phyloP scores from a whole-genome alignment of 148 eudicot genomes.

The Simmondsia chinensis region DNA sequence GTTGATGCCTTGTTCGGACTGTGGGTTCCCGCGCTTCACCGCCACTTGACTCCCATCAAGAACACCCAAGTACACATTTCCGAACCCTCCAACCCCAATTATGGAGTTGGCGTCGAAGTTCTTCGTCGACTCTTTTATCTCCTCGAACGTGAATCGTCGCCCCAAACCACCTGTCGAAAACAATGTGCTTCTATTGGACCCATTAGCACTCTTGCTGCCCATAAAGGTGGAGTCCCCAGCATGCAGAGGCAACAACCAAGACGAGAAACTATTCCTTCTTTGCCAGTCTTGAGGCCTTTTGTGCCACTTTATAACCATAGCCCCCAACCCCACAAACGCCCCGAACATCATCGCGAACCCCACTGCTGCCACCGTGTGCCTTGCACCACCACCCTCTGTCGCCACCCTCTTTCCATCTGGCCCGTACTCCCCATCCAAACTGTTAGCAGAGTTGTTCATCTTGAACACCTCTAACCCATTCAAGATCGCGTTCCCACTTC shows the following conservation, averaged over 20 bases:
- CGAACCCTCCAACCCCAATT: conserved; percentile 86
- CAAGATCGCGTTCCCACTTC: conserved; percentile 48
- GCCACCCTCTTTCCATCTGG: conserved; percentile 29
- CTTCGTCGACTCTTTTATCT: conserved; percentile 62
- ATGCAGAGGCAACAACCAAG: conserved; percentile 79
- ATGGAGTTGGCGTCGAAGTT: conserved; percentile 50
- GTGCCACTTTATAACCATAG: conserved; percentile 79
- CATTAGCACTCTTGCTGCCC: conserved; percentile 43
- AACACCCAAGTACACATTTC: conserved; percentile 63
- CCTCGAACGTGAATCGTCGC: conserved; percentile 53
- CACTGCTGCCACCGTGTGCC: conserved; percentile 55
- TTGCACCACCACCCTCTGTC: conserved; percentile 6
- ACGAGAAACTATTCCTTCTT: conserved; percentile 68
- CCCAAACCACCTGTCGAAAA: conserved; percentile 61
- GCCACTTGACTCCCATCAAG: conserved; percentile 68
- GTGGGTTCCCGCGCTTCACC: conserved; percentile 77
- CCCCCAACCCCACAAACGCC: conserved; percentile 81
- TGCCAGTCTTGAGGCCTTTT: conserved; percentile 83
- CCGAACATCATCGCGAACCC: conserved; percentile 97
- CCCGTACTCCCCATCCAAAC: conserved; percentile 69
- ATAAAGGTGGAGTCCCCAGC: conserved; percentile 53
- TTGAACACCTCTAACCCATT: conserved; percentile 70
- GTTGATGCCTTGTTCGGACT: conserved; percentile 78
- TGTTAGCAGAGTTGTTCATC: conserved; percentile 61
- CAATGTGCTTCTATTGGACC: conserved; percentile 41